Conservation (phyloP, 768 basidiomycete genomes). For the Cyathus striatus region DNA sequence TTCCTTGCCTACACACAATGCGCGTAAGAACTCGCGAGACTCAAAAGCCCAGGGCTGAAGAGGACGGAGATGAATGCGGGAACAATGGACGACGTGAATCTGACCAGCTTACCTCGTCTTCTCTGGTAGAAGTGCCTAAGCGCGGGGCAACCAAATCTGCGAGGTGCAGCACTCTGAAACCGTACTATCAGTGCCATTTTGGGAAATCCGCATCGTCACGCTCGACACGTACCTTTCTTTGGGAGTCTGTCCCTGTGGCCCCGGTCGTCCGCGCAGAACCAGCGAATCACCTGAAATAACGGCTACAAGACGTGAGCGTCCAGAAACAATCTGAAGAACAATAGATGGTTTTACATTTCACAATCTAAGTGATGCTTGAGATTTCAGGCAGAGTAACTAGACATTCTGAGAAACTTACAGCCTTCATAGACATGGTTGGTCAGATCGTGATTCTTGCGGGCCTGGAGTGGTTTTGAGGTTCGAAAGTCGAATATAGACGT, state of each 20-base stretch:
- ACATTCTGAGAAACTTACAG: slow-evolving; percentile 38
- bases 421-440: slow-evolving; percentile 69
- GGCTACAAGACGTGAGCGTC: slow-evolving; percentile 40
- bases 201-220: not conserved
- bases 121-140: slow-evolving; percentile 74
- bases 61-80: slow-evolving; percentile 4
- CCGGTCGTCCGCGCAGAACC: slow-evolving; percentile 71
- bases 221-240: slow-evolving; percentile 69
- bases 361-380: slow-evolving; percentile 31
- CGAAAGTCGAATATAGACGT: too few species aligned
- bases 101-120: slow-evolving; percentile 71
- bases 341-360: slow-evolving; percentile 42
- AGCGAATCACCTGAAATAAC: slow-evolving; percentile 90
- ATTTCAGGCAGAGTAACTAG: not conserved
- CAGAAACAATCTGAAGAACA: slow-evolving; percentile 8
- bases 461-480: too few species aligned
- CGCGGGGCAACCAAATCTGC: slow-evolving; percentile 84
- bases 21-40: slow-evolving; percentile 87
- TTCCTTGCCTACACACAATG: slow-evolving; percentile 85
- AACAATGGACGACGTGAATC: slow-evolving; percentile 1
- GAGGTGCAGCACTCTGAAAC: slow-evolving; percentile 75
- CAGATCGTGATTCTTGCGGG: too few species aligned
- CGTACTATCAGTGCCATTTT: slow-evolving; percentile 3
- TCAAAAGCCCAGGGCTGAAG: slow-evolving; percentile 85
- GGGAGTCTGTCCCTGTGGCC: slow-evolving; percentile 79